These are phyloP conservation scores for Penicillium cosmopolitanum DNA, from an alignment of 495 filamentous ascomycete genomes.

Conservation along the genomic window DNA sequence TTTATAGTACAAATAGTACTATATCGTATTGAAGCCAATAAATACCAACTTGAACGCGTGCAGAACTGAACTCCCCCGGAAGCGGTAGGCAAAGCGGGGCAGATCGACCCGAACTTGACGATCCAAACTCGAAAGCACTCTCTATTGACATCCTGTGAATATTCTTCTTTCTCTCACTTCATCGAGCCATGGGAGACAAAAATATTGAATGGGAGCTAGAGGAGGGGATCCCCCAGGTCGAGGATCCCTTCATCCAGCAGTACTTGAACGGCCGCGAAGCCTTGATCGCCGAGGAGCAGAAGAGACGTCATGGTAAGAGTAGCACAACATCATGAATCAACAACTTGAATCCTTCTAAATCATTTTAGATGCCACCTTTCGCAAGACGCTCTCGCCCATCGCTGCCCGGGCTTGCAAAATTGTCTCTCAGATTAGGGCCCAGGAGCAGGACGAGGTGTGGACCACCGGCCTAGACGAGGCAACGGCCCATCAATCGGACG, in stretches of 20 bases:
- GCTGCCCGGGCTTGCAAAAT: constrained; percentile 77
- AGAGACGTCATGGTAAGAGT: constrained; percentile 74
- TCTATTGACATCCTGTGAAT: neutral
- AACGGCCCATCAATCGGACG: constrained; percentile 54
- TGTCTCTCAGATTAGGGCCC: constrained; percentile 72
- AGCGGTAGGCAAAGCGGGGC: constrained; percentile 12
- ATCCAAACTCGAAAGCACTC: neutral
- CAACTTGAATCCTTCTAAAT: neutral
- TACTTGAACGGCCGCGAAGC: constrained; percentile 78
- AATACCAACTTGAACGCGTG: neutral
- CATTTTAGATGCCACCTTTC: constrained; percentile 40
- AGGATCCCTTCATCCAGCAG: constrained; percentile 76
- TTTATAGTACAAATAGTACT: too few relatives aligned
- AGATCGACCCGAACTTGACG: neutral
- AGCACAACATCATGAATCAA: neutral
- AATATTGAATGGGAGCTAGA: constrained; percentile 51
- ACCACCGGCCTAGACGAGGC: constrained; percentile 68
- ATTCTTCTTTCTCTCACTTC: neutral
- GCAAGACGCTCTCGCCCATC: constrained; percentile 70
- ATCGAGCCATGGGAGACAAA: constrained; percentile 24
- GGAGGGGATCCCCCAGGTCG: constrained; percentile 54
- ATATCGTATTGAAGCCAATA: neutral
- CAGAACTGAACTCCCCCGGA: constrained; percentile 5
- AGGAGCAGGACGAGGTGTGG: constrained; percentile 76
- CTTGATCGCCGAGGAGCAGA: constrained; percentile 77